Percentiles rank a stretch among this genome's conserved stretches.
Evolutionary conservation across 805 yeast species (phyloP).

Genomic region (Kodamaea laetipori): DNA sequence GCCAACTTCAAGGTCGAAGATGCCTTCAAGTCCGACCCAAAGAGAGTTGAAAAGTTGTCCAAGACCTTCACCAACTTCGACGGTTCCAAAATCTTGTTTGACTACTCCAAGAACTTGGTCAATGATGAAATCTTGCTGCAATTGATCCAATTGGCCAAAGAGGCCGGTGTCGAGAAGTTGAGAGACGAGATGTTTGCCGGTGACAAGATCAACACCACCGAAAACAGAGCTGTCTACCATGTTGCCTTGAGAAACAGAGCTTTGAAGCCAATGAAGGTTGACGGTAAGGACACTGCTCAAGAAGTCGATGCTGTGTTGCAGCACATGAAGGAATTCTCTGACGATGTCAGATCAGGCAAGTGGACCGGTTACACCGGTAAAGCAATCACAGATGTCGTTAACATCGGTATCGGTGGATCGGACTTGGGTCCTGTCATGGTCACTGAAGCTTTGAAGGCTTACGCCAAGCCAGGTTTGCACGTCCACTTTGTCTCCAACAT

Average conservation of each 20-base stretch:
- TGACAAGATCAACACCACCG: constrained; percentile 92
- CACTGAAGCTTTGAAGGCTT: constrained; percentile 94
- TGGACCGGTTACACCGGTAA: constrained; percentile 99
- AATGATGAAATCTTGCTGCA: constrained; percentile 75
- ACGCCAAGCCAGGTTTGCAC: constrained; percentile 68
- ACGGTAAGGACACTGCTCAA: constrained; percentile 84
- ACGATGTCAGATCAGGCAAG: constrained; percentile 83
- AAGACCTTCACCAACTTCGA: constrained; percentile 82
- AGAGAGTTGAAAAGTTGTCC: constrained; percentile 75
- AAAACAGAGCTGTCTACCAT: constrained; percentile 95
- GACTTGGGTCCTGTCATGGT: constrained; percentile 99
- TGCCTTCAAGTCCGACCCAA: constrained; percentile 73
- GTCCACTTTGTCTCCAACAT: constrained; percentile 97
- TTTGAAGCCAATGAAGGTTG: constrained; percentile 80
- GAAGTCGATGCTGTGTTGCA: constrained; percentile 89
- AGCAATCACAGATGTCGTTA: constrained; percentile 88
- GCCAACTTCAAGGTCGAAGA: constrained; percentile 71
- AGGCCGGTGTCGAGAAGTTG: constrained; percentile 82
- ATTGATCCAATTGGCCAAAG: constrained; percentile 80
- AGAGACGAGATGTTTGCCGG: constrained; percentile 93
- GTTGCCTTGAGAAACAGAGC: constrained; percentile 95
- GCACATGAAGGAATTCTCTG: constrained; percentile 96
- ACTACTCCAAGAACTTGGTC: constrained; percentile 91
- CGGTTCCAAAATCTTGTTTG: constrained; percentile 86
- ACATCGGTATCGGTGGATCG: constrained; percentile 98